Percentiles rank a stretch among this genome's conserved stretches.
Conservation (phyloP, 257 asterid species). For the Nicotiana sylvestris region DNA sequence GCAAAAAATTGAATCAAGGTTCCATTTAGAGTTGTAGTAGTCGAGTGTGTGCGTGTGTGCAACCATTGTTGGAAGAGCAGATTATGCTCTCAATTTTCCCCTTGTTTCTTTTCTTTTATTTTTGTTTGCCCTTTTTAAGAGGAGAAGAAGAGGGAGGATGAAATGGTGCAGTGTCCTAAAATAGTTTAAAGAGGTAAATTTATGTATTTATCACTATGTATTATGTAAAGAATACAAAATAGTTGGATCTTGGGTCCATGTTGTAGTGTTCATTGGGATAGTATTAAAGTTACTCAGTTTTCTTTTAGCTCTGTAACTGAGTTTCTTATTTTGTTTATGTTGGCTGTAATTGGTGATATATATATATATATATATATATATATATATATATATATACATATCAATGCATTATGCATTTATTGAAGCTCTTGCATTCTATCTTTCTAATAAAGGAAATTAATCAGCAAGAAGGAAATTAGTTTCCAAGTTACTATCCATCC, state of each 20-base stretch:
- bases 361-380: background rate
- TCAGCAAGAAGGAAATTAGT: background rate
- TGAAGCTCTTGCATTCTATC: background rate
- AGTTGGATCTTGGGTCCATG: conserved; percentile 15
- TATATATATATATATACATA: background rate
- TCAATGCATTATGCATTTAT: background rate
- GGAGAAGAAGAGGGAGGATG: conserved; percentile 1
- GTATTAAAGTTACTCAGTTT: background rate
- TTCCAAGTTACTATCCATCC: background rate
- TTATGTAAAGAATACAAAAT: conserved; percentile 2
- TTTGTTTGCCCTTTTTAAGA: background rate
- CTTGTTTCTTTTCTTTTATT: background rate
- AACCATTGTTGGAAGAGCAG: background rate
- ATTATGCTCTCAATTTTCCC: background rate
- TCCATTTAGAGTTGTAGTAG: conserved; percentile 1
- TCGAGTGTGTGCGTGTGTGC: background rate
- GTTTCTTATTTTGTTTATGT: background rate
- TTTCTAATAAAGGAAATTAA: background rate
- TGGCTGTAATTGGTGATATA: background rate
- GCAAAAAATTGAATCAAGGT: background rate
- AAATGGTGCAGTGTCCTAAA: conserved; percentile 6
- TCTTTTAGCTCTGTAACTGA: conserved; percentile 7
- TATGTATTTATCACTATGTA: conserved; percentile 4
- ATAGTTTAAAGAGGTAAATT: background rate
- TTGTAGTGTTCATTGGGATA: background rate